Evolutionary conservation across 2,329 filamentous ascomycete genomes (phyloP), one percentile per base, ranked within the genome.

Genomic region (Penicillium frequentans): DNA sequence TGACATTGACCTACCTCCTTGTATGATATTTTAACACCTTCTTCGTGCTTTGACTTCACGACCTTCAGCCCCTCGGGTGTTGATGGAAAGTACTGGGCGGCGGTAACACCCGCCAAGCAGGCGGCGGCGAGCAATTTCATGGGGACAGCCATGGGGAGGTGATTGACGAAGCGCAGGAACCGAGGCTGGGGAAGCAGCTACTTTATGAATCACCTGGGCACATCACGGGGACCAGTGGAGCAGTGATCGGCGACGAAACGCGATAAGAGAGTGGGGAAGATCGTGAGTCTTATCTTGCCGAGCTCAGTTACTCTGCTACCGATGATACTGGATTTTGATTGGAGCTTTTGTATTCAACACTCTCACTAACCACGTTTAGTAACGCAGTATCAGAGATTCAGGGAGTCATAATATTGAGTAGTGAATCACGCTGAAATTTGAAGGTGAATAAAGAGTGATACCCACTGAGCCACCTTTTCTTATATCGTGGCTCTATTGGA

Each of bases 1-100:
- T n/a, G 35, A 29, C 8, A 9, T 11, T 39, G 7, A 19, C 65
- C 37, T 59, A 79, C 79, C 68, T 80, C 68, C 66, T 80, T 80
- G 57, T 78, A 80, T 1, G 77, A 76, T 39, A 81, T 79, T 33
- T 69, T 73, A 2, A 79, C 74, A 3, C 75, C 77, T 35, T 77
- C 67, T n/a, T 75, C 67, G 47, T 75, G 70, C 52, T 76, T 76
- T 2, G 78, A 80, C 23, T 77, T 61, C 9, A 79, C 64, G 3
- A 75, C 70, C 27, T 70, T 79, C 29, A 78, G 53, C n/a, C 70
- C 73, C 52, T 77, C 69, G 2, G 75, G 77, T 1, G 66, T 66
- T 8, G 77, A 74, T 35, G 77, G 77, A 56, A 79, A 79, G 54
- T 73, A 74, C 27, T 74, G 70, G 27, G 67, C 71, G 4, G 59